Percentiles rank a stretch among this genome's conserved stretches.
Evolutionary conservation across 768 basidiomycete species (phyloP).

Genomic region (Suillus tomentosus): DNA sequence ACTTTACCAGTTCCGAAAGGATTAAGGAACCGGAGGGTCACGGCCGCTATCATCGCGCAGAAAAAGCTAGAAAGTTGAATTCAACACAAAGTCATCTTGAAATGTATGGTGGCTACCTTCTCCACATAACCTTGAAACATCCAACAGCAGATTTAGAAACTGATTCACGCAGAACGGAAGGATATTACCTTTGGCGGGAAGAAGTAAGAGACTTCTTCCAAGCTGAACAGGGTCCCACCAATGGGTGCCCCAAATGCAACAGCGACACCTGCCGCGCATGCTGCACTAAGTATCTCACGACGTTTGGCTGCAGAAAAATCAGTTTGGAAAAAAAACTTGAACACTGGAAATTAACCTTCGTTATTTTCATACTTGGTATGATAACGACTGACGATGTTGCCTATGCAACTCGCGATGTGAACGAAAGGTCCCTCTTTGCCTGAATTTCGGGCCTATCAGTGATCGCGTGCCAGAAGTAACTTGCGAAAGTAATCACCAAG

Average conservation of each 20-base stretch:
- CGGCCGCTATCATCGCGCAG: conserved; percentile 96
- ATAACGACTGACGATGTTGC: conserved; percentile 89
- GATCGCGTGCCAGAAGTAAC: conserved; percentile 8
- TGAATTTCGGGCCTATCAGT: conserved; percentile 17
- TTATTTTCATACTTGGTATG: conserved; percentile 92
- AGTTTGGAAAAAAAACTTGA: not conserved
- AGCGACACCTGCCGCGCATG: conserved; percentile 95
- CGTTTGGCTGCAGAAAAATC: conserved; percentile 65
- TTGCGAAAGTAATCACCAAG: conserved; percentile 50
- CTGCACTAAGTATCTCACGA: conserved; percentile 92
- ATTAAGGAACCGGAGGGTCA: conserved; percentile 89
- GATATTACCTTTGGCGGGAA: conserved; percentile 84
- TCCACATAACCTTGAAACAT: conserved; percentile 76
- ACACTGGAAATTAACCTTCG: conserved; percentile 60
- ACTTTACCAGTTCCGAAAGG: conserved; percentile 96
- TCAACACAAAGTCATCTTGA: conserved; percentile 24
- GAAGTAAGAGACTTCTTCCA: conserved; percentile 96
- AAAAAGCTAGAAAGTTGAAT: conserved; percentile 74
- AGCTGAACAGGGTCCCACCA: conserved; percentile 87
- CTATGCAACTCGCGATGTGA: conserved; percentile 90
- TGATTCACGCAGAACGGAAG: not conserved
- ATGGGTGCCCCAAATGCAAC: conserved; percentile 98
- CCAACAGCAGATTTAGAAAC: not conserved
- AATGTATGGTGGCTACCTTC: conserved; percentile 58
- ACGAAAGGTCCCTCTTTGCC: conserved; percentile 83